Evolutionary conservation across 345 rosid genomes (phyloP), one percentile per base, ranked within the genome.

Genomic region (Melastoma malabathricum): DNA sequence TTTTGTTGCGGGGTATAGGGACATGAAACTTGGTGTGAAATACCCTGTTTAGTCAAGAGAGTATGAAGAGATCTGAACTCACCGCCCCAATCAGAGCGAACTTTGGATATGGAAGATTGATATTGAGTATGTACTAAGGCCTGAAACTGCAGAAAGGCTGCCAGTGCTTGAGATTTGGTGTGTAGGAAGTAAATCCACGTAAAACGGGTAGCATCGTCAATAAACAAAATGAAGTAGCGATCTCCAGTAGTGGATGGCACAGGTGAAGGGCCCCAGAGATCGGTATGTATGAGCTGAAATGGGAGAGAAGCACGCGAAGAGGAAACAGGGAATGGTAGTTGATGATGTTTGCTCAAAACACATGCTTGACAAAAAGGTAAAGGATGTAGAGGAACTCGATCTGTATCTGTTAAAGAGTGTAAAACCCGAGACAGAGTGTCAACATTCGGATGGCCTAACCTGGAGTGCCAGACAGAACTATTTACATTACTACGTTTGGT

Each of bases 1-100:
- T 41, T 53, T 0, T 19, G 4, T 43, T 43, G 2, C 1, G 0
- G 18, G 0, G 0, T 41, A 5, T 43, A 16, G 5, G 4, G 29
- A 17, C 13, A 53, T 1, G 8, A 50, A 1, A 50, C 13, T 5
- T 23, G 18, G 3, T 3, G 27, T 25, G 6, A 10, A 12, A 50
- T 50, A 14, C 43, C 0, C 15, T 50, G 27, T 31, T 50, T 2
- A n/a, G n/a, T 13, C 29, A 50, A 14, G 34, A 13, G 41, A 27
- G 27, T 25, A 0, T 25, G 15, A 6, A 4, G 15, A 7, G 18
- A 14, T 15, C 2, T n/a, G 3, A 25, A 50, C 25, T 50, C 53
- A 0, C 19, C 41, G 9, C 53, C 53, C 15, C 18, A 1, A 3
- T 50, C 0, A 1, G 39, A 50, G 22, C 5, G 0, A 12, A 50